Conservation (phyloP, 169 alveolate genomes). For the Plasmodium billcollinsi region DNA sequence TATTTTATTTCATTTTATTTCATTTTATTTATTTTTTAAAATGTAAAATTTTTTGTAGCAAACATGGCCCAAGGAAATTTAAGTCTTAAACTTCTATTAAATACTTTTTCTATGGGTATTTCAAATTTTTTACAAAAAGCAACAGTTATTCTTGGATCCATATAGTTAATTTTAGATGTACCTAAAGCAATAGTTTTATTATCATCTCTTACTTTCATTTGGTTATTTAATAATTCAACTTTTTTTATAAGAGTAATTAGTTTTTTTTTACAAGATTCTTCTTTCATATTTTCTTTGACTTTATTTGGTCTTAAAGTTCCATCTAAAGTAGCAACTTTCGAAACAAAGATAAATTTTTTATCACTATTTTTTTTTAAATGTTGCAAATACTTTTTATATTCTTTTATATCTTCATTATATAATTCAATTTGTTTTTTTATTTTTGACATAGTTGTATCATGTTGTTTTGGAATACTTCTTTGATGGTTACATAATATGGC, state of each 20-base stretch:
- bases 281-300: conserved; percentile 71
- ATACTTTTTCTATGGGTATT: conserved; percentile 97
- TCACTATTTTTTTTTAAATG: conserved; percentile 84
- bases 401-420: conserved; percentile 89
- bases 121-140: conserved; percentile 97
- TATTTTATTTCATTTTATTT: background rate
- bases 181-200: conserved; percentile 98
- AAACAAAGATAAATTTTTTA: conserved; percentile 72
- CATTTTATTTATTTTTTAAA: conserved; percentile 77
- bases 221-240: conserved; percentile 78
- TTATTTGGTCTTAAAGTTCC: conserved; percentile 76
- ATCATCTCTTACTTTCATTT: conserved; percentile 94
- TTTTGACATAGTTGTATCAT: conserved; percentile 94
- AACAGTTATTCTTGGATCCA: conserved; percentile 99
- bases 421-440: conserved; percentile 90
- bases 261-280: conserved; percentile 80
- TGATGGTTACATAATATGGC: conserved; percentile 99
- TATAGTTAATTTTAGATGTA: conserved; percentile 99
- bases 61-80: conserved; percentile 99
- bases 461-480: conserved; percentile 95
- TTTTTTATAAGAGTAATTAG: conserved; percentile 55
- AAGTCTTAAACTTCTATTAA: conserved; percentile 91
- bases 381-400: conserved; percentile 88
- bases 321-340: conserved; percentile 78
- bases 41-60: conserved; percentile 93